Base-by-base conservation (phyloP, 2,329 filamentous ascomycete genomes). In the Colletotrichum kahawae region DNA sequence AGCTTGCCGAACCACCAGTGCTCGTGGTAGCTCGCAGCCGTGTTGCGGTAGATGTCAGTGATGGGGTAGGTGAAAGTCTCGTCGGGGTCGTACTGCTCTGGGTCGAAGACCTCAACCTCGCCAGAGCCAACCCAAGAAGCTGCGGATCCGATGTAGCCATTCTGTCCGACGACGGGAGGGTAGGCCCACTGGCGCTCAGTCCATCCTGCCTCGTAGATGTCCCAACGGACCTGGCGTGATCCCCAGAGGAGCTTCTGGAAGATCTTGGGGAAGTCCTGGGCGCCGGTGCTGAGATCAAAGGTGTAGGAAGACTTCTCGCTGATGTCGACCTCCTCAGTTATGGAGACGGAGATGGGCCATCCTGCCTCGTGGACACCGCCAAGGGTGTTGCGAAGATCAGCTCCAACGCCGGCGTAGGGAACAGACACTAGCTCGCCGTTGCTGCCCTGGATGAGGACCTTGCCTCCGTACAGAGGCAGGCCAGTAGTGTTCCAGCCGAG, bases 1-100 rank as follows among this genome's bases (percentile, higher is more conserved):
- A 87, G 82, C 73, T 84, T 85, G 9, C 85, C 85, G 31, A 87
- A 85, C 85, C 85, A 87, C 82, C 83, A 87, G 70, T 78, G 81
- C 56, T 70, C 76, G 33, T 71, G 13, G 34, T 71, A 72, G 3
- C 56, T 67, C 10, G 51, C 59, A 57, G 64, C 74, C 10, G 71
- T 71, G 56, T 77, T 79, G 38, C 79, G 81, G 34, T 68, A 54
- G 14, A 76, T 60, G 34, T 80, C 77, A 43, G 70, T 75, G 9
- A 77, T 64, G 10, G 82, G 82, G 70, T 80, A 81, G 5, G 78
- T 77, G 63, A 78, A 79, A 3, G 78, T 79, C 43, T 78, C 74
- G 63, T 82, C 77, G 24, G 81, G 78, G 73, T 81, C 72, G 51
- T 80, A 67, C n/a, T 63, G 57, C 29, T 75, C 71, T 0, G 77